Evolutionary conservation across 352 stramenopile species (phyloP), one percentile per base, ranked within the genome.

Genomic region (Phytophthora palmivora): DNA sequence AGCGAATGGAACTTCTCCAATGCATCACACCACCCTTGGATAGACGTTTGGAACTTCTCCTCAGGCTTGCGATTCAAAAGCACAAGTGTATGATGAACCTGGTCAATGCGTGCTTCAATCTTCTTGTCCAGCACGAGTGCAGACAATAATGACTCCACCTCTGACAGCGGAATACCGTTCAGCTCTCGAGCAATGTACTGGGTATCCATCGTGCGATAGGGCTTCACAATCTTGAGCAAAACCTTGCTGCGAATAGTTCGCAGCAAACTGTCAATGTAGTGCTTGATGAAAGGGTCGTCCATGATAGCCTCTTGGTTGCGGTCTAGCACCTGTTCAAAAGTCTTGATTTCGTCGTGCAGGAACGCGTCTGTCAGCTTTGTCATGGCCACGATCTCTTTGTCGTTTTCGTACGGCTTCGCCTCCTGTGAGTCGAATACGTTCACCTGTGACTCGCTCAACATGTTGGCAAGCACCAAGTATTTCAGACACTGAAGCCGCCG

Each of bases 361-460:
- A 98, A 99, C 6, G 95, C 94, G 28, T 97, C 84, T 0, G 97
- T 96, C 42, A 99, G 79, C 62, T 97, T 91, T 2, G 95, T 98
- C 96, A 99, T 99, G 15, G 95, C 95, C 9, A 85, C 72, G 69
- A 98, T 98, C 67, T 98, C 94, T 18, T 94, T 96, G 81, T 98
- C 94, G 64, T 98, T 96, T 53, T 98, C 88, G 70, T 97, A 97
- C 22, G 88, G 87, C 57, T 95, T 95, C 49, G 87, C 87, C 39
- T 95, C 95, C 56, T 98, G 95, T 19, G 85, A 97, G 77, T 98
- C 93, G 60, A 98, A 98, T 11, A 97, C 93, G 67, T 98, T 98
- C 47, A 98, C 97, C 26, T 95, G 92, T 4, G 88, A 96, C 42
- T 96, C 91, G 62, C 95, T 95, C 32, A 98, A 71, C 95, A 98